phyloP scores from a whole-genome alignment of 805 yeast genomes.

The Hanseniaspora meyeri region DNA sequence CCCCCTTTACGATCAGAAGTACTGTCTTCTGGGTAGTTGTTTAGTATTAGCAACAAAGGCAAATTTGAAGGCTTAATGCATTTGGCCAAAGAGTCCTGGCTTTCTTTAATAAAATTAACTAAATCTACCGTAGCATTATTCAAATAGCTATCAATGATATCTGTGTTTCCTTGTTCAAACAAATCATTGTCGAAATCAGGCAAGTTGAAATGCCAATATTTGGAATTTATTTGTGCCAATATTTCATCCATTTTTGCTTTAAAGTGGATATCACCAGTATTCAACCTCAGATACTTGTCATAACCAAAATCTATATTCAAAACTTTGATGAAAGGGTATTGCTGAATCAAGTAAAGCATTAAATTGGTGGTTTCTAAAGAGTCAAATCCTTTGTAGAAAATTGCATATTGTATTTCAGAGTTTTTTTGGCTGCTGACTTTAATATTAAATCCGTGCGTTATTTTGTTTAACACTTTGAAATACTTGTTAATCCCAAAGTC shows the following conservation, averaged over 20 bases:
- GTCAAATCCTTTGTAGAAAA: background rate
- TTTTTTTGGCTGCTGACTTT: background rate
- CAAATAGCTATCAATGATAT: background rate
- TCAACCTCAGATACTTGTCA: background rate
- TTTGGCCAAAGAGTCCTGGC: background rate
- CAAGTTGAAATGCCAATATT: conserved; percentile 7
- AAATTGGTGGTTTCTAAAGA: background rate
- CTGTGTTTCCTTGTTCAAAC: background rate
- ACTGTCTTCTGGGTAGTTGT: background rate
- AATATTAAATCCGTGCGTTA: background rate
- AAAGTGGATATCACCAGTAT: background rate
- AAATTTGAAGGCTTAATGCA: background rate
- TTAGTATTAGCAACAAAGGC: background rate
- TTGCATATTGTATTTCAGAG: background rate
- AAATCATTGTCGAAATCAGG: conserved; percentile 2
- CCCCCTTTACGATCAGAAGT: background rate
- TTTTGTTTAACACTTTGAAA: background rate
- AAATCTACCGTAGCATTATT: background rate
- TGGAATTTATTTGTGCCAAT: background rate
- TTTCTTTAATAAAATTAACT: background rate
- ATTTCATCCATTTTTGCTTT: background rate
- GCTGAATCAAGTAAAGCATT: background rate
- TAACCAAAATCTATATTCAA: conserved; percentile 2
- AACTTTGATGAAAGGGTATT: background rate
- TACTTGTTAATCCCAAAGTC: conserved; percentile 3